Percentiles rank a stretch among this genome's conserved stretches.
Conservation (phyloP, 1,139 yeast genomes). For the Geotrichum carabidarum region DNA sequence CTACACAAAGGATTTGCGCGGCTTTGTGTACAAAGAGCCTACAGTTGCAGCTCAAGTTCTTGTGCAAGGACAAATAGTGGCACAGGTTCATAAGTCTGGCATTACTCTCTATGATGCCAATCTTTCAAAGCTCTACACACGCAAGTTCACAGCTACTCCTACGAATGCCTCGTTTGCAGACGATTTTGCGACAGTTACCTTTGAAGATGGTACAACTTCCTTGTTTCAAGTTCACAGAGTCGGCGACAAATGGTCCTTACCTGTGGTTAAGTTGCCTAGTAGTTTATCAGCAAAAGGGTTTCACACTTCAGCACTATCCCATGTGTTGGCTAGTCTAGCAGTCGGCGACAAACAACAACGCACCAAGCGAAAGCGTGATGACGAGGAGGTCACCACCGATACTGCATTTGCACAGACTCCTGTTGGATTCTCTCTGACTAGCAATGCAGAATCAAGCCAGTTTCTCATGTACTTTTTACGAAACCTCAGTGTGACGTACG, state of each 20-base stretch:
- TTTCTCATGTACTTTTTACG: conserved; percentile 7
- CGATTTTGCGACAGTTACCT: conserved; percentile 11
- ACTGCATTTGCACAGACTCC: background rate
- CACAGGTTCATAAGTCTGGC: conserved; percentile 69
- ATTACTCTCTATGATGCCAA: conserved; percentile 61
- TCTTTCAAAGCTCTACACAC: conserved; percentile 27
- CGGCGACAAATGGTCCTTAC: conserved; percentile 10
- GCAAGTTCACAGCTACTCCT: conserved; percentile 5
- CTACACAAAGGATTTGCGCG: conserved; percentile 46
- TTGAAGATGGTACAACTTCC: background rate
- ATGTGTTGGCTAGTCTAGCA: conserved; percentile 1
- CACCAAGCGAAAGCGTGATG: conserved; percentile 15
- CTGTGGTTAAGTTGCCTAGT: conserved; percentile 1
- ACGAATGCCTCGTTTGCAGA: conserved; percentile 14
- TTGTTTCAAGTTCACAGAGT: conserved; percentile 8
- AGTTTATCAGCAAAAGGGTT: background rate
- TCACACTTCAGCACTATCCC: conserved; percentile 4
- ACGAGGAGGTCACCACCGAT: conserved; percentile 7
- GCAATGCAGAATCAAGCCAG: conserved; percentile 1
- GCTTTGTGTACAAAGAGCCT: conserved; percentile 57
- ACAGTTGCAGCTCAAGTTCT: conserved; percentile 66
- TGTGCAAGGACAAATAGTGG: conserved; percentile 54
- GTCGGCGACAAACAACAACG: conserved; percentile 3
- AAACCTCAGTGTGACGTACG: background rate
- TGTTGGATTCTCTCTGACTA: conserved; percentile 4